Percentiles rank a stretch among this genome's conserved stretches.
Conservation (phyloP, 345 rosid species). For the Ceriops tagal region DNA sequence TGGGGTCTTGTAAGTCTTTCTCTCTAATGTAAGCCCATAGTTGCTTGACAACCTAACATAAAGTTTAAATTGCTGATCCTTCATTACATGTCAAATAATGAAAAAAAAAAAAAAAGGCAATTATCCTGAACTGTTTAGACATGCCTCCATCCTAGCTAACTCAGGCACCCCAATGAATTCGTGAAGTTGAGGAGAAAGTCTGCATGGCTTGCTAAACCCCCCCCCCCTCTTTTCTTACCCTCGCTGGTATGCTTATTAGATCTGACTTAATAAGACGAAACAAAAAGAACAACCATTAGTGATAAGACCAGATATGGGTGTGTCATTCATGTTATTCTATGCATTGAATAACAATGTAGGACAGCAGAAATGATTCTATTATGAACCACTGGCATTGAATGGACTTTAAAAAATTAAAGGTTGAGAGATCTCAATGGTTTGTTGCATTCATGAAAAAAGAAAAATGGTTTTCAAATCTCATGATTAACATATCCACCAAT, state of each 20-base stretch:
- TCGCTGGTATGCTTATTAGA: slow-evolving; percentile 26
- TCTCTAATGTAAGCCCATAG: slow-evolving; percentile 55
- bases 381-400: neutral
- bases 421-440: neutral
- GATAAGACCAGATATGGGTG: neutral
- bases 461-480: neutral
- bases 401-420: neutral
- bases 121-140: neutral
- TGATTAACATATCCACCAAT: neutral
- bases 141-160: slow-evolving; percentile 41
- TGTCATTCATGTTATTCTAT: neutral
- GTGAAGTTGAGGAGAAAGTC: slow-evolving; percentile 48
- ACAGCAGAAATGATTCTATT: neutral
- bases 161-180: slow-evolving; percentile 34
- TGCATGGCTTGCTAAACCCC: slow-evolving; percentile 42
- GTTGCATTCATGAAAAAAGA: neutral
- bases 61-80: too few relatives aligned
- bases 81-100: slow-evolving; percentile 1
- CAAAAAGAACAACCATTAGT: slow-evolving; percentile 6
- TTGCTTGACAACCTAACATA: slow-evolving; percentile 50
- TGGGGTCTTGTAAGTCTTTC: slow-evolving; percentile 61
- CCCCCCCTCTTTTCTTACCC: slow-evolving; percentile 43
- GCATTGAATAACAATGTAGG: too few relatives aligned
- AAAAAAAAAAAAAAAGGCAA: slow-evolving; percentile 6
- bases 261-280: slow-evolving; percentile 23